Conservation (phyloP, 2,329 filamentous ascomycete genomes). For the Botrytis porri region DNA sequence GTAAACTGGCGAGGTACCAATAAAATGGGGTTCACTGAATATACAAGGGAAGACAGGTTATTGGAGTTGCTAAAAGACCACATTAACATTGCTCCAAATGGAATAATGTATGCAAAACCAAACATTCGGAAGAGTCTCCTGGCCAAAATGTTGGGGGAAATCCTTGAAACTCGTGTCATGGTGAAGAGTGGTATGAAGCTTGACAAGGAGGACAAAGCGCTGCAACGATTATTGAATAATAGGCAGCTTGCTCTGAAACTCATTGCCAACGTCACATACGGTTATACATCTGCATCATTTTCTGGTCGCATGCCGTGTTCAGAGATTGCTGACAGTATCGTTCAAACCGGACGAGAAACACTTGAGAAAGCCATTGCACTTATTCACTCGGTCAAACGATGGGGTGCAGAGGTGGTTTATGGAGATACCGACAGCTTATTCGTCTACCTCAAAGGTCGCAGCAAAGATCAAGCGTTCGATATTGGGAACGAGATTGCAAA, state of each 20-base stretch:
- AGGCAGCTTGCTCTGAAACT: conserved; percentile 91
- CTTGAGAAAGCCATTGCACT: conserved; percentile 89
- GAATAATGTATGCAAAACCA: conserved; percentile 89
- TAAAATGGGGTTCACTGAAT: conserved; percentile 93
- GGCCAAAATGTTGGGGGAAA: conserved; percentile 94
- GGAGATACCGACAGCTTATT: conserved; percentile 97
- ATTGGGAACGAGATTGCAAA: conserved; percentile 91
- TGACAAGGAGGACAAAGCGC: conserved; percentile 79
- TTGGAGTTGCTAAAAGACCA: conserved; percentile 77
- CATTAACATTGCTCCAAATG: conserved; percentile 91
- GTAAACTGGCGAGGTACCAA: conserved; percentile 83
- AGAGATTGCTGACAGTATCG: conserved; percentile 97
- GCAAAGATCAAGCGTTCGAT: conserved; percentile 81
- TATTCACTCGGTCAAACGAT: conserved; percentile 82
- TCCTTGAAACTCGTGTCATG: conserved; percentile 95
- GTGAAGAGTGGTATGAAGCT: conserved; percentile 95
- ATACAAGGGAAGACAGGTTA: conserved; percentile 71
- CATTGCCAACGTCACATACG: conserved; percentile 98
- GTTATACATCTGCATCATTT: conserved; percentile 94
- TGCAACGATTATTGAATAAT: conserved; percentile 89
- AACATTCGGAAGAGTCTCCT: conserved; percentile 85
- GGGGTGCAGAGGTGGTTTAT: conserved; percentile 96
- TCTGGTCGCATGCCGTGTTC: conserved; percentile 97
- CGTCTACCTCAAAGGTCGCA: conserved; percentile 82
- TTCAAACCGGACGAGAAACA: conserved; percentile 92